Evolutionary conservation across 1,284 basidiomycete genomes (phyloP), one percentile per base, ranked within the genome.

Genomic region (Apiotrichum akiyoshidainum): DNA sequence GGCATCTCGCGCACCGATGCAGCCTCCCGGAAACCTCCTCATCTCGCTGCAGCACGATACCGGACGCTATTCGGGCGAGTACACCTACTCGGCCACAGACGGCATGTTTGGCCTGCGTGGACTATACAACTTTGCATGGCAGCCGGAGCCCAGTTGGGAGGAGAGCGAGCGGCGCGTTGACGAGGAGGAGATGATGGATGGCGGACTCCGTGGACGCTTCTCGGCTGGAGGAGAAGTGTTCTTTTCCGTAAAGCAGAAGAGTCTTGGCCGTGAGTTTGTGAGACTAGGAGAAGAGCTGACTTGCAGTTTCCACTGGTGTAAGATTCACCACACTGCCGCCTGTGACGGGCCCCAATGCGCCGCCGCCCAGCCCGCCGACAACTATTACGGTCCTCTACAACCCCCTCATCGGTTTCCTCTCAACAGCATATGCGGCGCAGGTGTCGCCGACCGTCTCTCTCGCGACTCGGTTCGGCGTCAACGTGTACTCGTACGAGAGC

Each of bases 401-500:
- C 75, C 95, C 95, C 1, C 92, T 99, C 84, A 87, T 98, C 66
- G 95, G 95, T 1, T 93, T 97, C 71, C 82, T 98, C 34, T 91
- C 91, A 4, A 84, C 88, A 1, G 90, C 94, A 31, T 98, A 98
- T 74, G 88, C 92, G 0, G 92, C 94, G 0, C 86, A 87, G 52
- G 87, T 93, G 31, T 89, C 90, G 1, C 83, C 84, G 3, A 90
- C 95, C 72, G 84, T 98, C n/a, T 86, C 90, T 0, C 78, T 97
- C 8, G 89, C 89, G 55, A 90, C 92, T 3, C 84, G 95, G 17
- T 98, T 95, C 73, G 93, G 97, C 71, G 93, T 98, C 78, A 99
- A 99, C 70, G 85, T 95, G 31, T 97, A 96, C 73, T 93, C 90
- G 71, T 98, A 95, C 77, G 92, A 96, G 68, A 92, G 90, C 71